Evolutionary conservation across 371 early-diverging fungal genomes (phyloP).

Genomic region (Synchytrium microbalum): DNA sequence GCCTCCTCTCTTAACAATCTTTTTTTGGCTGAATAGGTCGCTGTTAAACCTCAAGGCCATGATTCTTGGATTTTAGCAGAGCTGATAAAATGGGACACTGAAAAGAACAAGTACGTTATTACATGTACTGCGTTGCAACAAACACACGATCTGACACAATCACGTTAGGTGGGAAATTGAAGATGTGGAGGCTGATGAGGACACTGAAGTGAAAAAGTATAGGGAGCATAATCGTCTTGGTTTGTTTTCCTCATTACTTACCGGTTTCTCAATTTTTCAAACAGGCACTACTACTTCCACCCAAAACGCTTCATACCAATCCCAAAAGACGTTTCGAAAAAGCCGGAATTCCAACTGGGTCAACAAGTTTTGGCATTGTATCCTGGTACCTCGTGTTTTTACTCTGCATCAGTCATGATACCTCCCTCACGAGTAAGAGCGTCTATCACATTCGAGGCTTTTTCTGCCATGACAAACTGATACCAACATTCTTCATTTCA

Average conservation of each 20-base stretch:
- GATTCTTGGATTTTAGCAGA: slow-evolving; percentile 30
- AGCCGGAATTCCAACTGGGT: slow-evolving; percentile 51
- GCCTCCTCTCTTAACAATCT: no score
- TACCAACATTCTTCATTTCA: background rate
- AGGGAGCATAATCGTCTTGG: no score
- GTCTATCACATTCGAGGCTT: background rate
- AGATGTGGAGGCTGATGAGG: slow-evolving; percentile 13
- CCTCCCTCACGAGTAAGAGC: slow-evolving; percentile 59
- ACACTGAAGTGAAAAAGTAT: background rate
- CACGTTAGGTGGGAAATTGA: no score
- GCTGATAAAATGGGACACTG: slow-evolving; percentile 18
- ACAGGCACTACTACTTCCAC: slow-evolving; percentile 55
- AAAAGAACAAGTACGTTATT: slow-evolving; percentile 27
- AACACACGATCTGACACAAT: no score
- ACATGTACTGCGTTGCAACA: no score
- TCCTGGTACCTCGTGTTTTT: slow-evolving; percentile 80
- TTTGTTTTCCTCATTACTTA: background rate
- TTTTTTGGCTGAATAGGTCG: slow-evolving; percentile 18
- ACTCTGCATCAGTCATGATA: slow-evolving; percentile 61
- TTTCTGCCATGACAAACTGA: no score
- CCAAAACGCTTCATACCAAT: slow-evolving; percentile 57
- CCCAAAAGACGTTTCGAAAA: slow-evolving; percentile 39
- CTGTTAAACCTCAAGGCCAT: slow-evolving; percentile 9
- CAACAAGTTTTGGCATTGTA: slow-evolving; percentile 74
- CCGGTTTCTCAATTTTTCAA: slow-evolving; percentile 4